Evolutionary conservation across 2,329 filamentous ascomycete genomes (phyloP), one percentile per base, ranked within the genome.

Genomic region (Paracoccidioides brasiliensis): DNA sequence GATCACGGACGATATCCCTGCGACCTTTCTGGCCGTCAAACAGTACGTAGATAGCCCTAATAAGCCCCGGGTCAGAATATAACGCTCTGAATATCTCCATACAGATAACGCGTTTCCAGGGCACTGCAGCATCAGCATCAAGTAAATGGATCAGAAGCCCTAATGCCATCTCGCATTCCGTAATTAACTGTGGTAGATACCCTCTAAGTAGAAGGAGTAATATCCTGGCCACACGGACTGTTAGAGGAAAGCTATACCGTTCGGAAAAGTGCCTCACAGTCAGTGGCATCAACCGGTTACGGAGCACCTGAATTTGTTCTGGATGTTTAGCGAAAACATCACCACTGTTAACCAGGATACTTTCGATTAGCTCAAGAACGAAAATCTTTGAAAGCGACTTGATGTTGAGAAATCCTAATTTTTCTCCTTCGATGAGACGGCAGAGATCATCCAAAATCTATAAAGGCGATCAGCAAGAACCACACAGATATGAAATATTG

Each of bases 51-150:
- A 95, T 88, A 41, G 85, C 82, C 44, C 93, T 78, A 1, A 96
- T 77, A 28, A 95, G 77, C 9, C 79, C 78, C 40, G 89, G 82
- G 57, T 97, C 90, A 0, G 86, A 79, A 70, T 95, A 95, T 5
- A 97, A 80, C 5, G 86, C 85, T 55, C 88, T 81, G 63, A 96
- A 88, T 0, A 96, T 81, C 66, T 98, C 93, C 80, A 98, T 88
- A 59, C 89, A 94, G 5, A 97, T 71, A 0, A 88, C 84, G 56
- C 91, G 80, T 68, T 91, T 96, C 93, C 94, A 98, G 4, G 83
- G 66, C 0, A 82, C 77, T 2, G 85, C 83, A 12, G 76, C 74
- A 60, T 97, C 93, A 52, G 90, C 87, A 64, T 98, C 93, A 12
- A 97, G 78, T 59, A 95, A 80, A 60, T 94, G 86, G 2, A 88